Evolutionary conservation across 306 rosid species (phyloP).

Genomic region (Purshia tridentata): DNA sequence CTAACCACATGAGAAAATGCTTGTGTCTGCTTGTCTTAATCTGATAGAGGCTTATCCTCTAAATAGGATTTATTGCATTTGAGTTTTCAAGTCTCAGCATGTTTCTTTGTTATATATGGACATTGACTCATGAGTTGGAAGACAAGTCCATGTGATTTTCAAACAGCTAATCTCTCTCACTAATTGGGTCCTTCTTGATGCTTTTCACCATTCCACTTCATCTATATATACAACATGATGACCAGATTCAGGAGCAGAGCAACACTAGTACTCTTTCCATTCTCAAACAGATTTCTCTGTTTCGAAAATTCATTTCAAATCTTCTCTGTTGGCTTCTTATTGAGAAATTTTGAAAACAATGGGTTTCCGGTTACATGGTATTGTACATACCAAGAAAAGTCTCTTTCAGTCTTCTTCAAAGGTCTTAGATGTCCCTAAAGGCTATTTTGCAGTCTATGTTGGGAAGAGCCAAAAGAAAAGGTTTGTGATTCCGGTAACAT

Average conservation of each 20-base stretch:
- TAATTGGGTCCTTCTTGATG: too few relatives aligned
- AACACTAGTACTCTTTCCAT: background rate
- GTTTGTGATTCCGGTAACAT: conserved; percentile 32
- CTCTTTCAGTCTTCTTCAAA: background rate
- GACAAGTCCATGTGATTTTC: conserved; percentile 19
- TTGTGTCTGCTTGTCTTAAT: too few relatives aligned
- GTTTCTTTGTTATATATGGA: too few relatives aligned
- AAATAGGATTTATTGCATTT: too few relatives aligned
- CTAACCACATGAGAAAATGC: too few relatives aligned
- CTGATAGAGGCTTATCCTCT: too few relatives aligned
- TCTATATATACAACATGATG: conserved; percentile 24
- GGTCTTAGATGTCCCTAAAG: conserved; percentile 34
- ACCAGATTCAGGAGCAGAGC: background rate
- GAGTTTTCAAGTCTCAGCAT: too few relatives aligned
- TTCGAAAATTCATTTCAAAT: background rate
- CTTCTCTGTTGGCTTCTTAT: background rate
- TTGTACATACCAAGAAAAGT: background rate
- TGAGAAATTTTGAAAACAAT: background rate
- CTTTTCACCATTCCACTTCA: background rate
- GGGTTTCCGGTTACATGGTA: conserved; percentile 5
- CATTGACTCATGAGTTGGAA: background rate
- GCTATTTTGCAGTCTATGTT: conserved; percentile 43
- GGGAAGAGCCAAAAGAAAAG: conserved; percentile 41
- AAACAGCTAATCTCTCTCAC: too few relatives aligned
- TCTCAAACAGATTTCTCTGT: background rate